Conservation (phyloP, 192 early-diverging fungal species). For the Diversispora eburnea region DNA sequence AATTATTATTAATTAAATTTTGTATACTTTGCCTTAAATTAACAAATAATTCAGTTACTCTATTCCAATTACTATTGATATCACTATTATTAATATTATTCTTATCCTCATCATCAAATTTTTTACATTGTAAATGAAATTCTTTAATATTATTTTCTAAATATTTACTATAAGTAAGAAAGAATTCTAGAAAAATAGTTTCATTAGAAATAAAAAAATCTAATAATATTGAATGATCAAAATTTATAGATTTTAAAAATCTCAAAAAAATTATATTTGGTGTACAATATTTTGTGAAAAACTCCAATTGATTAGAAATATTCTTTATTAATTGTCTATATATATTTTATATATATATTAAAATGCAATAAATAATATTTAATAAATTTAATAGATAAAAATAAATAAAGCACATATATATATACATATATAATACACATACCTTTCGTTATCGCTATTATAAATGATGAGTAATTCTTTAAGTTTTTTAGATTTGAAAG, state of each 20-base stretch:
- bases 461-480: background rate
- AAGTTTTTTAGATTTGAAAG: background rate
- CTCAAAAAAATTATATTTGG: constrained; percentile 32
- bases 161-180: constrained; percentile 33
- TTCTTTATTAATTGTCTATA: background rate
- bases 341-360: background rate
- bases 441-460: background rate
- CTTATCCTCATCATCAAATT: background rate
- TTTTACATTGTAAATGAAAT: constrained; percentile 14
- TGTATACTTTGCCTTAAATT: constrained; percentile 2
- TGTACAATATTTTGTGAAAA: background rate
- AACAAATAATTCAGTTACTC: background rate
- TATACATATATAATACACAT: background rate
- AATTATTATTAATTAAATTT: background rate
- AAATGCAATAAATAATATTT: background rate
- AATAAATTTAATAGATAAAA: background rate
- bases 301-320: background rate
- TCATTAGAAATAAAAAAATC: constrained; percentile 34
- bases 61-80: background rate
- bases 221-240: constrained; percentile 30
- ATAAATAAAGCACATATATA: background rate
- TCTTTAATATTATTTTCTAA: constrained; percentile 5
- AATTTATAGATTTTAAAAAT: constrained; percentile 23
- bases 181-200: constrained; percentile 28
- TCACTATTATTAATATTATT: too few species aligned